Percentiles rank a stretch among this genome's conserved stretches.
Evolutionary conservation across 148 eudicot species (phyloP).

Genomic region (Nepenthes gracilis): DNA sequence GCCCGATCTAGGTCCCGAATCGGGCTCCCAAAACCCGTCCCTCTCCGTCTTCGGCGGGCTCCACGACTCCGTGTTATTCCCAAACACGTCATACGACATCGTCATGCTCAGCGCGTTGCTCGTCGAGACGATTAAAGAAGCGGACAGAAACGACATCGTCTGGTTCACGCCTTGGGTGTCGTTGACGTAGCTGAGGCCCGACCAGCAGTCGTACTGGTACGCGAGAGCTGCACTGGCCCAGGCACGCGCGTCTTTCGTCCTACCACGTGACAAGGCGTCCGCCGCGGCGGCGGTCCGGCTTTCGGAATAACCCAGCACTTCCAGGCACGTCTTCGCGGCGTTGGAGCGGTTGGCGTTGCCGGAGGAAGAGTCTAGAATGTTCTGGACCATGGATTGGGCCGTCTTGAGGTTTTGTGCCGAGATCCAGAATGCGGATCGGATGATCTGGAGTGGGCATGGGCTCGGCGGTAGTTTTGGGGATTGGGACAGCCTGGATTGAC

Average conservation of each 20-base stretch:
- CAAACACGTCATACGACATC: constrained; percentile 36
- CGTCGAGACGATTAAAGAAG: constrained; percentile 31
- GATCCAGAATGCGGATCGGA: constrained; percentile 26
- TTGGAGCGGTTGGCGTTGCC: constrained; percentile 36
- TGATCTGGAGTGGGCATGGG: constrained; percentile 24
- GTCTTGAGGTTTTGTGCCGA: constrained; percentile 26
- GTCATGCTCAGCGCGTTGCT: constrained; percentile 73
- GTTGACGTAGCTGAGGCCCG: constrained; percentile 62
- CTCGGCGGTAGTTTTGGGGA: constrained; percentile 9
- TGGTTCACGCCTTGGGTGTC: constrained; percentile 24
- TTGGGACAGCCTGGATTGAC: constrained; percentile 27
- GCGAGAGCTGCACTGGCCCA: constrained; percentile 55
- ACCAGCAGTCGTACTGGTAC: constrained; percentile 90
- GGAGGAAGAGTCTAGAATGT: constrained; percentile 30
- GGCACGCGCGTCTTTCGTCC: constrained; percentile 53
- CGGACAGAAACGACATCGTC: constrained; percentile 56
- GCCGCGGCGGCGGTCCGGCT: constrained; percentile 18
- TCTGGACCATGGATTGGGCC: constrained; percentile 39
- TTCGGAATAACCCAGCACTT: constrained; percentile 29
- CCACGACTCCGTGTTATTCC: constrained; percentile 37
- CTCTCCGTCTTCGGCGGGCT: constrained; percentile 57
- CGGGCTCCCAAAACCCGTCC: constrained; percentile 70
- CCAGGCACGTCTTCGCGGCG: constrained; percentile 50
- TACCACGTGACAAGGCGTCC: constrained; percentile 26
- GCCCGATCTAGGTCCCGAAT: constrained; percentile 9